These are phyloP conservation scores for Leishmania arabica DNA, from an alignment of 208 protist species.

Conservation along the genomic window DNA sequence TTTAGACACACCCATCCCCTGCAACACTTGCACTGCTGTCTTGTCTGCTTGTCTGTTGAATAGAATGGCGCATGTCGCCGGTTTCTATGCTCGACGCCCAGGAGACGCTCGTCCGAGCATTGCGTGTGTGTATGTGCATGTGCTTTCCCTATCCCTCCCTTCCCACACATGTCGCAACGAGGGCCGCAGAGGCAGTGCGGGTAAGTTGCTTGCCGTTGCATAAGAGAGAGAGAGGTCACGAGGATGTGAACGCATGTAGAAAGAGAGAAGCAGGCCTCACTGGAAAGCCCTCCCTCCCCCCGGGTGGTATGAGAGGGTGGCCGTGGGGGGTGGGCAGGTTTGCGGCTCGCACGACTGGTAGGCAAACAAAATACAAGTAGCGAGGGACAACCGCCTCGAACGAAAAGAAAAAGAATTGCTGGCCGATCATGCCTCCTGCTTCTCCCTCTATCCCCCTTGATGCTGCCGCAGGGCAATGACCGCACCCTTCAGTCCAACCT, in stretches of 20 bases:
- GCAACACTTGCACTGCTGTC: neutral
- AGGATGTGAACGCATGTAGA: neutral
- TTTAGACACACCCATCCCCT: neutral
- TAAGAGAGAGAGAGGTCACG: neutral
- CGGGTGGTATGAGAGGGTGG: neutral
- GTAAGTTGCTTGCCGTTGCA: neutral
- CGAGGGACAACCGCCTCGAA: neutral
- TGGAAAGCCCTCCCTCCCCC: neutral
- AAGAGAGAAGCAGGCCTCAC: neutral
- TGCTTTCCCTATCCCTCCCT: neutral
- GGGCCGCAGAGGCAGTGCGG: neutral
- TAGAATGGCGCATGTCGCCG: neutral
- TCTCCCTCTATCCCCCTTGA: neutral
- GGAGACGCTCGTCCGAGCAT: neutral
- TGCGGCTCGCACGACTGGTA: conserved; percentile 1
- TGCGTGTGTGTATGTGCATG: neutral
- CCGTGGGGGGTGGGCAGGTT: neutral
- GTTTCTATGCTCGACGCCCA: neutral
- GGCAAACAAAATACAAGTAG: neutral
- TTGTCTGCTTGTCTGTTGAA: neutral
- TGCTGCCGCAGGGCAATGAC: neutral
- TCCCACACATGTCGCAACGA: neutral
- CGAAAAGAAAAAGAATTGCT: neutral
- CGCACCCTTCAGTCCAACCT: neutral
- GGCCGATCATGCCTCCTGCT: neutral